Evolutionary conservation across 306 rosid genomes (phyloP).

Genomic region (Glycine latifolia): DNA sequence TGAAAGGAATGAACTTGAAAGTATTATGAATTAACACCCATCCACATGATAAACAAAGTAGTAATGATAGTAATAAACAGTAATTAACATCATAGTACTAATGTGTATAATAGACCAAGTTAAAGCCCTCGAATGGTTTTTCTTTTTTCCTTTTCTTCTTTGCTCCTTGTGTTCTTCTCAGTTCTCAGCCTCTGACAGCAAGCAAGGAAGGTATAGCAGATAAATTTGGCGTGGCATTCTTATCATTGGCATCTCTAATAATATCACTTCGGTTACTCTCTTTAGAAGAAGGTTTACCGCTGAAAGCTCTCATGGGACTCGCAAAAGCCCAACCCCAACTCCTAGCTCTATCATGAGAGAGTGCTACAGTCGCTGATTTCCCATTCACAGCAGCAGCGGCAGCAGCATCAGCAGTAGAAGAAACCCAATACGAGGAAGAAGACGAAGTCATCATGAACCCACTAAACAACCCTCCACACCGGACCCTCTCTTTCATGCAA

Average conservation of each 20-base stretch:
- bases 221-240: conserved; percentile 65
- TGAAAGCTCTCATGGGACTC: conserved; percentile 91
- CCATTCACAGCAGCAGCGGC: conserved; percentile 60
- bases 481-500: conserved; percentile 79
- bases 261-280: conserved; percentile 57
- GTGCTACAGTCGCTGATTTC: conserved; percentile 44
- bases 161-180: conserved; percentile 4
- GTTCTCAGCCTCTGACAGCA: conserved; percentile 61
- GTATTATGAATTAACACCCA: conserved; percentile 35
- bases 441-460: conserved; percentile 88
- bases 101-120: conserved; percentile 37
- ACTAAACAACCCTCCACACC: conserved; percentile 85
- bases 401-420: conserved; percentile 76
- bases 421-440: conserved; percentile 75
- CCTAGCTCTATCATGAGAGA: conserved; percentile 57
- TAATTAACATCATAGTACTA: conserved; percentile 30
- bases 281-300: conserved; percentile 62
- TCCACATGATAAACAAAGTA: conserved; percentile 25
- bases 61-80: not conserved
- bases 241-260: conserved; percentile 62
- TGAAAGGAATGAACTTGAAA: not conserved
- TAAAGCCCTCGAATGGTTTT: not conserved
- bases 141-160: not conserved
- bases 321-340: conserved; percentile 96
- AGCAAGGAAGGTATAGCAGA: conserved; percentile 84